Conservation (phyloP, 129 eudicot genomes). For the Lonicera japonica region DNA sequence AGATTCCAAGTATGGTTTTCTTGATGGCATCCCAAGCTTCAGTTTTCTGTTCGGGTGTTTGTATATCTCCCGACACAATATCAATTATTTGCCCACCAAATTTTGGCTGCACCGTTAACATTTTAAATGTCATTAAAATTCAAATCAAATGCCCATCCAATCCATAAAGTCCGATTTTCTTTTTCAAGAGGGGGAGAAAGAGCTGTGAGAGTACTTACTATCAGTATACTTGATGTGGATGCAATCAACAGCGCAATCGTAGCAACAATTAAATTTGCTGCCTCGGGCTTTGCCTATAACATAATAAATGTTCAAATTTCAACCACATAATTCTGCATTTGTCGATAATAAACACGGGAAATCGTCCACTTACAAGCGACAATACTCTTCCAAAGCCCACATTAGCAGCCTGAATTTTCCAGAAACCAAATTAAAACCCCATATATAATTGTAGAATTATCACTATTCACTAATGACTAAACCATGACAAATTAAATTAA, state of each 20-base stretch:
- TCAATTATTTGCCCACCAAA: slow-evolving; percentile 89
- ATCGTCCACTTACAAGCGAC: slow-evolving; percentile 51
- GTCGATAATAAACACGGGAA: slow-evolving; percentile 1
- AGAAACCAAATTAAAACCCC: slow-evolving; percentile 19
- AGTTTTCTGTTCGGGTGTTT: slow-evolving; percentile 65
- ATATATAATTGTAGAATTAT: neutral
- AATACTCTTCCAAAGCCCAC: slow-evolving; percentile 71
- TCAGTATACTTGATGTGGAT: slow-evolving; percentile 59
- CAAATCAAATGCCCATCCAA: neutral
- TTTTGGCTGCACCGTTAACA: slow-evolving; percentile 53
- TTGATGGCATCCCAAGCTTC: slow-evolving; percentile 53
- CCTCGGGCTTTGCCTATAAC: slow-evolving; percentile 84
- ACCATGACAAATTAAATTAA: slow-evolving; percentile 17
- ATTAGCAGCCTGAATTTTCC: slow-evolving; percentile 61
- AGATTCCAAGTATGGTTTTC: slow-evolving; percentile 60
- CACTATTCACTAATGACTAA: neutral
- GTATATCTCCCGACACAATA: slow-evolving; percentile 66
- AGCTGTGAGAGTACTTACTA: slow-evolving; percentile 43
- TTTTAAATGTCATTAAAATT: slow-evolving; percentile 5
- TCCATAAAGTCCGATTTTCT: neutral
- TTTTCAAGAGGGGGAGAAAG: neutral
- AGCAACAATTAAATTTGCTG: slow-evolving; percentile 52
- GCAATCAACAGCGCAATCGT: slow-evolving; percentile 79
- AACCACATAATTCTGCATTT: neutral
- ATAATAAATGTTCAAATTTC: neutral